These are phyloP conservation scores for Tremella mesenterica DNA, from an alignment of 768 basidiomycete genomes.

Conservation along the genomic window DNA sequence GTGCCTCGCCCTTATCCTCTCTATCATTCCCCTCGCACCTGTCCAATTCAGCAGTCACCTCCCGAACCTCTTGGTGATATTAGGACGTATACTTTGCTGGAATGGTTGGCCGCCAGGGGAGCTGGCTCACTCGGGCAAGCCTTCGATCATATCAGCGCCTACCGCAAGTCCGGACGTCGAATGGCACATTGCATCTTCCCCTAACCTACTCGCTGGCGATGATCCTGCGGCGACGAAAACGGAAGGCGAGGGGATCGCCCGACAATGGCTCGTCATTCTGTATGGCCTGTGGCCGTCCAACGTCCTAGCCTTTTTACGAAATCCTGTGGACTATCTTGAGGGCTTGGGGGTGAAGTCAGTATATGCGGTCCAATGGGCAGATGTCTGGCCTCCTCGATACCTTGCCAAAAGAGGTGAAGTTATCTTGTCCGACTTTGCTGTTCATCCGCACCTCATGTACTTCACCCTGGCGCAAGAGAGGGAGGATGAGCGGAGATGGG, in stretches of 20 bases:
- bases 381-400: conserved; percentile 59
- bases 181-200: conserved; percentile 22
- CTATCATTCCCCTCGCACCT: conserved; percentile 27
- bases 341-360: conserved; percentile 53
- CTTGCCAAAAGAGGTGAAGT: conserved; percentile 55
- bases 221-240: conserved; percentile 35
- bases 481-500: conserved; percentile 59
- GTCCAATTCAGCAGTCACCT: conserved; percentile 25
- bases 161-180: conserved; percentile 5
- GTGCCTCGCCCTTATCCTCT: not conserved
- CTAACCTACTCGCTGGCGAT: not conserved
- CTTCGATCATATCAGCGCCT: conserved; percentile 52
- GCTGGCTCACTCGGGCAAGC: conserved; percentile 51
- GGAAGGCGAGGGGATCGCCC: conserved; percentile 12
- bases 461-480: conserved; percentile 60
- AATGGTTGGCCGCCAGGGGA: conserved; percentile 33
- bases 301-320: conserved; percentile 65
- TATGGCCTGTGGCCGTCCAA: conserved; percentile 92
- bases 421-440: conserved; percentile 60
- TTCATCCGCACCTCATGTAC: conserved; percentile 66
- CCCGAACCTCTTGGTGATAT: conserved; percentile 33
- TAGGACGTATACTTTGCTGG: conserved; percentile 40
- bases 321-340: conserved; percentile 58
- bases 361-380: conserved; percentile 63
- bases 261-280: conserved; percentile 43